Conservation (phyloP, 2,329 filamentous ascomycete species). For the Exophiala bonariae region DNA sequence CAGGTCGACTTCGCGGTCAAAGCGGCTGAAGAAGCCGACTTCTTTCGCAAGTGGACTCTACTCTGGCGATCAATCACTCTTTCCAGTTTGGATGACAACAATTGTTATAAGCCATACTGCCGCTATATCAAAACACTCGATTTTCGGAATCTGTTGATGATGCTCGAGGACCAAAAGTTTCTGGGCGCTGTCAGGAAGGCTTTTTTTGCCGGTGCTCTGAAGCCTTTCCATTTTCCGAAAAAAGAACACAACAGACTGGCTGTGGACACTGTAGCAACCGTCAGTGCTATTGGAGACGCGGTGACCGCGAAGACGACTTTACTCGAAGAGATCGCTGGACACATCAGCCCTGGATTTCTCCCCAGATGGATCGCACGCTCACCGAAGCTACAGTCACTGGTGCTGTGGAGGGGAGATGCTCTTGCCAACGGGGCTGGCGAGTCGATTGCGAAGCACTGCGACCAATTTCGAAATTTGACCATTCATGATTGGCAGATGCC, state of each 20-base stretch:
- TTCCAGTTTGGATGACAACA: constrained; percentile 55
- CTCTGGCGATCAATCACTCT: constrained; percentile 69
- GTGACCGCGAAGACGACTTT: constrained; percentile 50
- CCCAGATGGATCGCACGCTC: constrained; percentile 61
- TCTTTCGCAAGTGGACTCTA: constrained; percentile 60
- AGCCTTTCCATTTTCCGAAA: constrained; percentile 21
- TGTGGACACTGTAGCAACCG: constrained; percentile 24
- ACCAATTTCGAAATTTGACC: constrained; percentile 60
- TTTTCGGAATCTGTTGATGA: constrained; percentile 59
- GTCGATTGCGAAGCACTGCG: constrained; percentile 59
- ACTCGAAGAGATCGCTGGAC: constrained; percentile 61
- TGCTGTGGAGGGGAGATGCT: constrained; percentile 61
- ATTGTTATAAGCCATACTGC: constrained; percentile 68
- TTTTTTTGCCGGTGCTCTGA: constrained; percentile 53
- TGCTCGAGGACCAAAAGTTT: constrained; percentile 62
- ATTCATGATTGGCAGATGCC: constrained; percentile 52
- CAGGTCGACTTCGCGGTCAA: constrained; percentile 19
- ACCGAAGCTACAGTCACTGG: constrained; percentile 58
- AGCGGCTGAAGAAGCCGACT: constrained; percentile 43
- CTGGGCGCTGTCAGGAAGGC: constrained; percentile 57
- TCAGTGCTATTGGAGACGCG: constrained; percentile 42
- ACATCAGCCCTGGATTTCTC: constrained; percentile 32
- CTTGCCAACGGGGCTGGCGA: constrained; percentile 56
- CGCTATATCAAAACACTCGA: constrained; percentile 66
- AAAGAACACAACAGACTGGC: constrained; percentile 18